Percentiles rank a stretch among this genome's conserved stretches.
phyloP scores from a whole-genome alignment of 352 stramenopile species.

The Phytophthora podocarpi region DNA sequence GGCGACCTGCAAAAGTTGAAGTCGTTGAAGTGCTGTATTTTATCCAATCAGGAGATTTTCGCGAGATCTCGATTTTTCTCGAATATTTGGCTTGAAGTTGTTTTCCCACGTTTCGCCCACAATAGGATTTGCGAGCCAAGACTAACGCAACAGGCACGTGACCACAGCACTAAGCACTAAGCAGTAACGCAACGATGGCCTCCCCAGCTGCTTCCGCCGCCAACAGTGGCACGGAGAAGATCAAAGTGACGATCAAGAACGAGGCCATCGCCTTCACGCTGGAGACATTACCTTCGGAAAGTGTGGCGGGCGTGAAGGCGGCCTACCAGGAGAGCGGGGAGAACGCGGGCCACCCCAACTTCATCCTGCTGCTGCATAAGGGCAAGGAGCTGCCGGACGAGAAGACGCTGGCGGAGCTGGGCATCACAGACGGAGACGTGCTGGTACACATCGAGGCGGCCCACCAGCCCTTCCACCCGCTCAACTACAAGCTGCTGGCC shows the following conservation, averaged over 20 bases:
- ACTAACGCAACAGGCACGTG: neutral
- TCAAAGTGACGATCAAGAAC: conserved; percentile 86
- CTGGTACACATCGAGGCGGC: conserved; percentile 86
- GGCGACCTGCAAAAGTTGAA: too few species aligned
- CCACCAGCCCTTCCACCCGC: conserved; percentile 86
- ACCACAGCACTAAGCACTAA: too few species aligned
- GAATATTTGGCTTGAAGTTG: conserved; percentile 8
- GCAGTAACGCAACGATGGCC: conserved; percentile 17
- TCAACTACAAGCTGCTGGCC: conserved; percentile 86
- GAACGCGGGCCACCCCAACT: conserved; percentile 68
- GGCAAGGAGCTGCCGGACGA: conserved; percentile 86
- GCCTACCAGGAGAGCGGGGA: conserved; percentile 81
- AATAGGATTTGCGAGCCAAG: conserved; percentile 15
- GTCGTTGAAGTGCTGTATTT: too few species aligned
- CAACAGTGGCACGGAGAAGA: conserved; percentile 34
- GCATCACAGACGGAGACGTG: conserved; percentile 59
- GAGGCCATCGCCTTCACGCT: conserved; percentile 69
- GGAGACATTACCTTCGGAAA: conserved; percentile 73
- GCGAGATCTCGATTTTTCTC: conserved; percentile 22
- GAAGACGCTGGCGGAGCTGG: conserved; percentile 79
- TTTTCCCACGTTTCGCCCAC: neutral
- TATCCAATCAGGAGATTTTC: too few species aligned
- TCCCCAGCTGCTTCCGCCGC: conserved; percentile 4
- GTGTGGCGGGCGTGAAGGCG: conserved; percentile 82
- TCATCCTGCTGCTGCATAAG: conserved; percentile 86